Percentiles rank a stretch among this genome's conserved stretches.
Evolutionary conservation across 2,329 filamentous ascomycete genomes (phyloP).

Genomic region (Chlorencoelia australis): DNA sequence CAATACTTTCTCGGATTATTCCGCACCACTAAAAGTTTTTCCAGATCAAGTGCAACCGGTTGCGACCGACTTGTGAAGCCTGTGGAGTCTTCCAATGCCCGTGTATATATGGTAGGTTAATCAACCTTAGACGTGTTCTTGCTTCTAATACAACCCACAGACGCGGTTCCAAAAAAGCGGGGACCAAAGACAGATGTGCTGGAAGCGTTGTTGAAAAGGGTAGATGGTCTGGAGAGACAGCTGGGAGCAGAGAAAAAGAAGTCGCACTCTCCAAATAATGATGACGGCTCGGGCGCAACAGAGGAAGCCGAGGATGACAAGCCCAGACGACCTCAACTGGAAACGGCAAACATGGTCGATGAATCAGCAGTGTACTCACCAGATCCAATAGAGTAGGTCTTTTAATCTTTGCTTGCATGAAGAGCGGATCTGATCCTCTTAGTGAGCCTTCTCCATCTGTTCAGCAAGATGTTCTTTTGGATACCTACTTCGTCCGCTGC

Average conservation of each 20-base stretch:
- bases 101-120: constrained; percentile 77
- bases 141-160: constrained; percentile 33
- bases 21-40: constrained; percentile 14
- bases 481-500: constrained; percentile 70
- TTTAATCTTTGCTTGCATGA: constrained; percentile 12
- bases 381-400: constrained; percentile 29
- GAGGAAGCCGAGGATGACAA: constrained; percentile 27
- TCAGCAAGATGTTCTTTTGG: constrained; percentile 54
- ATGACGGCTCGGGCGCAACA: constrained; percentile 10
- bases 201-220: constrained; percentile 73
- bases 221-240: constrained; percentile 74
- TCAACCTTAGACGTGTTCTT: neutral
- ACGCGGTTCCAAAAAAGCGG: constrained; percentile 81
- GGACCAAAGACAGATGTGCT: constrained; percentile 85
- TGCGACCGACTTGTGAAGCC: constrained; percentile 76
- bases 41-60: constrained; percentile 85
- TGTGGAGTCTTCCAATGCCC: constrained; percentile 83
- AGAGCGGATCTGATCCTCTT: constrained; percentile 13
- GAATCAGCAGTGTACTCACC: constrained; percentile 37
- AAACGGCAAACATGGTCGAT: constrained; percentile 28
- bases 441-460: constrained; percentile 39
- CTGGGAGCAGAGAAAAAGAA: constrained; percentile 56
- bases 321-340: constrained; percentile 28
- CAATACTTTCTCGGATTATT: constrained; percentile 11
- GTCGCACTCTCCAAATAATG: constrained; percentile 22